These are phyloP conservation scores for Linnemannia exigua DNA, from an alignment of 192 early-diverging fungal species.

Conservation along the genomic window DNA sequence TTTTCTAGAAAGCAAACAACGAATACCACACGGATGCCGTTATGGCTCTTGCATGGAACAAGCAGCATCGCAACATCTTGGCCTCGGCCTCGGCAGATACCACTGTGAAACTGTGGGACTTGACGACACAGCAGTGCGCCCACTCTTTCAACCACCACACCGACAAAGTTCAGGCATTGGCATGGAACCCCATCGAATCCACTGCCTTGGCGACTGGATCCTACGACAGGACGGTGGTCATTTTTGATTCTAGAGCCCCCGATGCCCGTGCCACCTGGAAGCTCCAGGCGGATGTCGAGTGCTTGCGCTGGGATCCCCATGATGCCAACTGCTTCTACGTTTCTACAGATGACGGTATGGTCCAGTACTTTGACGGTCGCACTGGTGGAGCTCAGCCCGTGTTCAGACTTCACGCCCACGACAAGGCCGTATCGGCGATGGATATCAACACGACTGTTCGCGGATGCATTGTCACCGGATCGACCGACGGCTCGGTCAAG, in stretches of 20 bases:
- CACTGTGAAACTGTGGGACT: slow-evolving; percentile 99
- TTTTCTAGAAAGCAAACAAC: slow-evolving; percentile 66
- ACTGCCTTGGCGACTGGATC: slow-evolving; percentile 92
- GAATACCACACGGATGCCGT: slow-evolving; percentile 96
- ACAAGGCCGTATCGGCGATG: slow-evolving; percentile 88
- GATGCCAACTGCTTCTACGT: slow-evolving; percentile 83
- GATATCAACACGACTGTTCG: slow-evolving; percentile 84
- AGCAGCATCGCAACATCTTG: slow-evolving; percentile 77
- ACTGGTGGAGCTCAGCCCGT: slow-evolving; percentile 66
- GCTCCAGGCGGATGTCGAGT: slow-evolving; percentile 91
- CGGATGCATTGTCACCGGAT: slow-evolving; percentile 94
- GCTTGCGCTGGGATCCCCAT: slow-evolving; percentile 93
- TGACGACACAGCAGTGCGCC: slow-evolving; percentile 77
- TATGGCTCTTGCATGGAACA: slow-evolving; percentile 97
- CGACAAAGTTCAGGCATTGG: slow-evolving; percentile 90
- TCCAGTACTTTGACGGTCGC: slow-evolving; percentile 90
- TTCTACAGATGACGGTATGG: slow-evolving; percentile 91
- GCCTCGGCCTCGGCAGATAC: slow-evolving; percentile 96
- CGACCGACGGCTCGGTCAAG: slow-evolving; percentile 91
- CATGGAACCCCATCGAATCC: slow-evolving; percentile 92
- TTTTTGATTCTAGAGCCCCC: slow-evolving; percentile 94
- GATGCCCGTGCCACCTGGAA: slow-evolving; percentile 75
- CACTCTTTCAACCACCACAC: slow-evolving; percentile 89
- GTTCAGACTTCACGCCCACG: slow-evolving; percentile 95
- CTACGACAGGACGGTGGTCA: slow-evolving; percentile 90